These are phyloP conservation scores for Silybum marianum DNA, from an alignment of 129 eudicot species.

Conservation along the genomic window DNA sequence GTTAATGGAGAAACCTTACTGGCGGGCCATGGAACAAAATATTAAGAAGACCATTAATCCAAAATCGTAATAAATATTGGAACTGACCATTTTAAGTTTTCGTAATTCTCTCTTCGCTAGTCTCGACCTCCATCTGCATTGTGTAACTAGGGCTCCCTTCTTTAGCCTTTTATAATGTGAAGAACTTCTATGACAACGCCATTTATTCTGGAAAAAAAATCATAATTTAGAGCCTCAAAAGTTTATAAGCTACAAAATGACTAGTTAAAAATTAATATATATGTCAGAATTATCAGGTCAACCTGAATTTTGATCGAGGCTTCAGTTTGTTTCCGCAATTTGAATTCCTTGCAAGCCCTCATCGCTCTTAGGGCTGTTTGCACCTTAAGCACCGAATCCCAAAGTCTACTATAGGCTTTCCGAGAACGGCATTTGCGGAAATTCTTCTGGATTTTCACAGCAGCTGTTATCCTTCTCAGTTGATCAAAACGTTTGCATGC, in stretches of 20 bases:
- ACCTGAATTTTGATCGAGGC: constrained; percentile 87
- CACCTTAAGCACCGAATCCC: constrained; percentile 58
- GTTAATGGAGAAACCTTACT: not conserved
- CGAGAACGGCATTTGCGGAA: constrained; percentile 55
- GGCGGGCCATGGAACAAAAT: not conserved
- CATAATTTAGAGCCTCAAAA: not conserved
- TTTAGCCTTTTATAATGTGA: constrained; percentile 64
- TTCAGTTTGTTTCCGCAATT: constrained; percentile 60
- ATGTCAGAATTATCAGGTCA: constrained; percentile 2
- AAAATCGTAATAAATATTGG: not conserved
- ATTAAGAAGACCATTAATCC: not conserved
- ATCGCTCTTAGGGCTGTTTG: constrained; percentile 70
- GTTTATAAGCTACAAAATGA: constrained; percentile 18
- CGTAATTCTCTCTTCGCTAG: constrained; percentile 75
- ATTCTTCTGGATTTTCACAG: constrained; percentile 59
- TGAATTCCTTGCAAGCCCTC: constrained; percentile 69
- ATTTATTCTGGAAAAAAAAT: constrained; percentile 49
- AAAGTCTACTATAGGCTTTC: constrained; percentile 51
- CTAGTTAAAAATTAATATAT: not conserved
- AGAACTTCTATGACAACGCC: constrained; percentile 78
- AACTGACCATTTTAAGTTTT: constrained; percentile 78
- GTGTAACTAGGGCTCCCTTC: constrained; percentile 68
- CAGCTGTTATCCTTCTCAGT: constrained; percentile 64
- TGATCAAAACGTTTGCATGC: constrained; percentile 60
- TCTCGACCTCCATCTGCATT: constrained; percentile 91